A percentile compares a stretch with the other conserved stretches of the same genome.
phyloP scores from a whole-genome alignment of 768 basidiomycete species.

The Kwoniella europaea region DNA sequence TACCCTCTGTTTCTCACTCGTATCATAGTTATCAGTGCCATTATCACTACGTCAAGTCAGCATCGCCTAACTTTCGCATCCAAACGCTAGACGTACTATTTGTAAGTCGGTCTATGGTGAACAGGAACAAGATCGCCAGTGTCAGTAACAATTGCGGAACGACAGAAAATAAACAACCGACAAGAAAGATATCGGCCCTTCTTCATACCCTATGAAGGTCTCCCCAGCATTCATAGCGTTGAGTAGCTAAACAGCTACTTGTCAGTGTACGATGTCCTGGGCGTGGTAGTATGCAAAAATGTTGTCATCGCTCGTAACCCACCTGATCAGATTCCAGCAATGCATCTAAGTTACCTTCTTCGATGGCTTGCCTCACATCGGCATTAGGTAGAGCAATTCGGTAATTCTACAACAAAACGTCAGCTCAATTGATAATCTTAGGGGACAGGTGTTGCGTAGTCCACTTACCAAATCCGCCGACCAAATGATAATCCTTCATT shows the following conservation, averaged over 20 bases:
- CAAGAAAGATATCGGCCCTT: slow-evolving; percentile 84
- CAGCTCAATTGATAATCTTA: background rate
- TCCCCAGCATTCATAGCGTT: slow-evolving; percentile 72
- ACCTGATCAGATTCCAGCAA: slow-evolving; percentile 88
- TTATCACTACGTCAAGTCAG: slow-evolving; percentile 54
- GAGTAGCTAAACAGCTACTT: slow-evolving; percentile 64
- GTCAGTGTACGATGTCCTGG: no score
- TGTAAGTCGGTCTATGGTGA: slow-evolving; percentile 77
- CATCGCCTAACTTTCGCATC: no score
- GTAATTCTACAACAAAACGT: slow-evolving; percentile 67
- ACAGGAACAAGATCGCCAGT: no score
- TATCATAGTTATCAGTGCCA: slow-evolving; percentile 80
- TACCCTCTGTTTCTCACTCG: slow-evolving; percentile 92
- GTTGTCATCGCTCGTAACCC: slow-evolving; percentile 32
- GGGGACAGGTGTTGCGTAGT: background rate
- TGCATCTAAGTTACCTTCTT: slow-evolving; percentile 70
- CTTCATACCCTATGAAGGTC: slow-evolving; percentile 81
- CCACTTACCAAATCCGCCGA: slow-evolving; percentile 72
- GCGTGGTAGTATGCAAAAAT: no score
- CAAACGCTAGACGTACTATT: slow-evolving; percentile 65
- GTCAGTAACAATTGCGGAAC: no score
- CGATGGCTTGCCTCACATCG: slow-evolving; percentile 71
- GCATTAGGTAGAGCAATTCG: slow-evolving; percentile 86
- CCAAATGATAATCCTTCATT: slow-evolving; percentile 85
- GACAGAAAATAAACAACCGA: slow-evolving; percentile 10